A percentile compares a stretch with the other conserved stretches of the same genome.
Evolutionary conservation across 78 protist genomes (phyloP).

Genomic region (Dictyostelium citrinum): DNA sequence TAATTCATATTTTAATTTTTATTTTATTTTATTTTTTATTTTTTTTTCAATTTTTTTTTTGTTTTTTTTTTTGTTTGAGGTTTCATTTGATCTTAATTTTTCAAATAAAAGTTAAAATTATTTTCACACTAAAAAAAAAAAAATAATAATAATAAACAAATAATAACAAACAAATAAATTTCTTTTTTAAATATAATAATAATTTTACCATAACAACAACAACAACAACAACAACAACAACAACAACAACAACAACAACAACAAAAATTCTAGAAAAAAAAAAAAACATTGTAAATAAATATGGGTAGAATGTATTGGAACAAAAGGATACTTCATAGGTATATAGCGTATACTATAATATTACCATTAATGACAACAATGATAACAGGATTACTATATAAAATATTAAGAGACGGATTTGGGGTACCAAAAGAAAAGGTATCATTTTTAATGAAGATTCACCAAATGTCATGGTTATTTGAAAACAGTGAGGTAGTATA

Average conservation of each 20-base stretch:
- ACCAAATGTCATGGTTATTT: constrained; percentile 63
- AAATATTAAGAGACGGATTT: background rate
- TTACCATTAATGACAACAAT: constrained; percentile 35
- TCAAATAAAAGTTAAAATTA: background rate
- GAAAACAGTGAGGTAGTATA: constrained; percentile 25
- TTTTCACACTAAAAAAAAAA: background rate
- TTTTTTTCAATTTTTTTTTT: background rate
- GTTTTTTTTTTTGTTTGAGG: background rate
- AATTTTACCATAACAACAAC: too few species aligned
- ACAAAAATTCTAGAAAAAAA: too few species aligned
- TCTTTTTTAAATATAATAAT: too few species aligned
- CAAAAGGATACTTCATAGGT: constrained; percentile 46
- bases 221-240: too few species aligned
- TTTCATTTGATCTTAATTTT: background rate
- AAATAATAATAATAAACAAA: too few species aligned
- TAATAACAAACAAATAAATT: too few species aligned
- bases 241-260: too few species aligned
- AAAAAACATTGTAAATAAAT: background rate
- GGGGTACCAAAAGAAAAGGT: constrained; percentile 12
- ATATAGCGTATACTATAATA: background rate
- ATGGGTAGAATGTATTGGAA: constrained; percentile 17
- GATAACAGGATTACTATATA: constrained; percentile 22
- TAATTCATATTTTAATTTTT: background rate
- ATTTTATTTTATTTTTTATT: background rate
- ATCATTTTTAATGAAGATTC: constrained; percentile 16